Base-by-base conservation (phyloP, 2,329 filamentous ascomycete species). In the Ophioceras dolichostomum region DNA sequence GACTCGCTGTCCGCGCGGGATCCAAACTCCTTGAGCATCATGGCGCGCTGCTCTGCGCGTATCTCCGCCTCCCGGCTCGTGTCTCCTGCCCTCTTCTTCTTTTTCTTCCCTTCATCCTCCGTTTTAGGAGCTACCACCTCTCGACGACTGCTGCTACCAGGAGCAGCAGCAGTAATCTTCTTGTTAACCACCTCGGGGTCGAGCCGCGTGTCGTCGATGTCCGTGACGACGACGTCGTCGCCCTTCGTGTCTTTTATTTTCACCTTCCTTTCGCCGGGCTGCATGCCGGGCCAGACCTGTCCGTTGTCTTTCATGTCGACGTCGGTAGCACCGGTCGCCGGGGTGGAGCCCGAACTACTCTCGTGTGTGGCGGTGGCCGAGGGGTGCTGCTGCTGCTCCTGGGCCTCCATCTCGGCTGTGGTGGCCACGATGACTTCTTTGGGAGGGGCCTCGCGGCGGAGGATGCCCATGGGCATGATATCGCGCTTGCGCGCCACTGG, bases 351-450 rank as follows among this genome's bases (percentile, higher is more conserved):
- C 4, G 40, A 32, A 10, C 45, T 46, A 14, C 59, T 61, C 18
- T 57, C 51, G 21, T 55, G 53, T 4, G 36, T 45, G 42, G 34
- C 45, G 39, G 67, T 63, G 30, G 64, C 60, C 31, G 57, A 61
- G 0, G 59, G 61, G 3, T 65, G 62, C 40, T 74, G 67, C 36
- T 68, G 64, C 3, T 65, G 62, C 40, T 74, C 67, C 36, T 68
- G 64, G 0, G 68, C 70, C 44, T 73, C 67, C 10, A 75, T 58
- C 45, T 76, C 71, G 27, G 68, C 70, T n/a, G 68, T 67, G 0
- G 69, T 73, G 10, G 70, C 66, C 34, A 75, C 66, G 37, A 67
- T 59, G 21, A 71, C 53, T n/a, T 64, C 67, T 18, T 65, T 58
- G 13, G 73, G 67, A 49, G 71, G 67, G 46, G 72, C 67, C 44